Evolutionary conservation across 75 land plant species (phyloP).

Genomic region (Isoetes taiwanensis): DNA sequence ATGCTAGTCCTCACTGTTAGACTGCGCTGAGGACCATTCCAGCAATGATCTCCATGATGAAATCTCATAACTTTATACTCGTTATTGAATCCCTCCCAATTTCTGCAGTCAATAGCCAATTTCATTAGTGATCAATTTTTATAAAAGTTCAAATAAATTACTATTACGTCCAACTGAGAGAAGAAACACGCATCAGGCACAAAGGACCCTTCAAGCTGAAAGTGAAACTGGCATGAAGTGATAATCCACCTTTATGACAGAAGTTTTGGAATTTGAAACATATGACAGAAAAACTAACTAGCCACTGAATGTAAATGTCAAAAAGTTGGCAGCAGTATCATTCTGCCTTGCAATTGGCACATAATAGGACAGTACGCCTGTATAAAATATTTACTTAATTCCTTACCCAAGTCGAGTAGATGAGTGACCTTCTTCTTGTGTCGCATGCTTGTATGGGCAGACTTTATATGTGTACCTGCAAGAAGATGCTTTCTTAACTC

Average conservation of each 20-base stretch:
- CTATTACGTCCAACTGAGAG: not conserved
- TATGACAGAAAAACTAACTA: not conserved
- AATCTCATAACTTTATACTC: slow-evolving; percentile 59
- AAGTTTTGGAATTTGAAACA: not conserved
- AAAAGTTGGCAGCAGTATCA: not conserved
- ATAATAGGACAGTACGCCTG: not conserved
- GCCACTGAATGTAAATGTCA: not conserved
- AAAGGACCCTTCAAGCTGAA: not conserved
- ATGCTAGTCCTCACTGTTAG: slow-evolving; percentile 54
- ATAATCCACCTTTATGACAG: not conserved
- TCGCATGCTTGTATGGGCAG: slow-evolving; percentile 78
- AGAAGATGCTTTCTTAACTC: not conserved
- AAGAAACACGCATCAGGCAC: not conserved
- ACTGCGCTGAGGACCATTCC: slow-evolving; percentile 99
- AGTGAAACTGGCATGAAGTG: not conserved
- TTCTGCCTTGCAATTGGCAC: not conserved
- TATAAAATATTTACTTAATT: not conserved
- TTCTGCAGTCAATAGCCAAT: too few species aligned
- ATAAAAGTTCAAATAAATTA: too few species aligned
- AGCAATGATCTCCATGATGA: slow-evolving; percentile 72
- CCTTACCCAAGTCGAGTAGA: slow-evolving; percentile 71
- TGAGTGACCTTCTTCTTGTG: slow-evolving; percentile 74
- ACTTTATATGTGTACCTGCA: slow-evolving; percentile 80
- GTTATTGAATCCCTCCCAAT: slow-evolving; percentile 88
- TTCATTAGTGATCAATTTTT: not conserved